Evolutionary conservation across 257 asterid genomes (phyloP), one percentile per base, ranked within the genome.

Genomic region (Solanum appendiculatum): DNA sequence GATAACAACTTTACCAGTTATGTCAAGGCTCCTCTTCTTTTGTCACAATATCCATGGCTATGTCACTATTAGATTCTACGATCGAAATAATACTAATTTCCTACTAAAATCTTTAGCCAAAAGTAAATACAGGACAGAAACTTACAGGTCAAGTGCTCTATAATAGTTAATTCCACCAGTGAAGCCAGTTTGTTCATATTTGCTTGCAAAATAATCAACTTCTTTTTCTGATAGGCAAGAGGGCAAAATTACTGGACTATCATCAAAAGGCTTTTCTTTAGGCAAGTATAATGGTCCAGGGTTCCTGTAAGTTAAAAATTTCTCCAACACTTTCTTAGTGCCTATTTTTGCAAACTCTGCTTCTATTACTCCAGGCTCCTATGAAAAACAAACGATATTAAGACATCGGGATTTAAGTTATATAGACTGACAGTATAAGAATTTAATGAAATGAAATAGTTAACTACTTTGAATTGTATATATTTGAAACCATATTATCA

Each of bases 331-430:
- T 74, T 36, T 87, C 58, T 77, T 87, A 6, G 86, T 83, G 27
- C 90, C 91, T 51, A 40, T 16, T 85, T 82, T 27, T 46, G 88
- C 90, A 83, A 89, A 89, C 69, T 87, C 92, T 23, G 31, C 88
- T 86, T 90, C 92, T 68, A 90, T 89, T 25, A 87, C 90, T 40
- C 92, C 91, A 20, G 70, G 69, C 51, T 89, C 85, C 92, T 90
- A 86, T 20, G 31, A 73, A 25, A 87, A 37, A 80, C 14, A 44
- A 80, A 8, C 27, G 46, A 27, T 77, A 74, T 37, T 23, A 21
- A 16, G 33, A 68, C n/a, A 68, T 68, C n/a, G 13, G 3, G 12
- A 68, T 68, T 68, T 29, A 68, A 15, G 40, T 68, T 68, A 68
- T 68, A 68, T 31, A 7, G 23, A 68, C n/a, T 31, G 75, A 68